Evolutionary conservation across 148 eudicot genomes (phyloP).

Genomic region (Rhododendron simsii): DNA sequence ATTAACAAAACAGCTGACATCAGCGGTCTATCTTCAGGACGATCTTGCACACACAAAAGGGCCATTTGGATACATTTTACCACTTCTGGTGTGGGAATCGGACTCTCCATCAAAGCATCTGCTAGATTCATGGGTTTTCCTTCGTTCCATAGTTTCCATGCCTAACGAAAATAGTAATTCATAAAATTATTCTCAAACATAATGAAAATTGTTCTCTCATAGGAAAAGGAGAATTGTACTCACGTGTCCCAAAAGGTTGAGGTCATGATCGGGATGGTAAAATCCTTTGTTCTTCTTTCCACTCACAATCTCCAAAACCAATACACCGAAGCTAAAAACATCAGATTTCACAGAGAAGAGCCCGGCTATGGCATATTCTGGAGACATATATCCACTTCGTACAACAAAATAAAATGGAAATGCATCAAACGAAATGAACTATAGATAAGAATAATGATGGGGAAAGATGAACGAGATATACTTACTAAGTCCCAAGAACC

Average conservation of each 20-base stretch:
- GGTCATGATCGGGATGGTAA: neutral
- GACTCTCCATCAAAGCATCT: constrained; percentile 5
- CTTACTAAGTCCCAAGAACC: constrained; percentile 23
- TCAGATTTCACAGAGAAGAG: constrained; percentile 19
- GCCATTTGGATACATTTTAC: constrained; percentile 5
- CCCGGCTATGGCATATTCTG: constrained; percentile 19
- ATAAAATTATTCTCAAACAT: neutral
- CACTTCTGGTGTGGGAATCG: neutral
- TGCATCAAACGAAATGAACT: neutral
- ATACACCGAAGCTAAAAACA: constrained; percentile 17
- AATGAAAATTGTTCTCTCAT: neutral
- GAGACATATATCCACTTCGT: constrained; percentile 26
- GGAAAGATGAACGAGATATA: neutral
- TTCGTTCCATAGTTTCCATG: constrained; percentile 14
- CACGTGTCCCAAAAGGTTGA: constrained; percentile 15
- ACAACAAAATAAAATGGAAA: neutral
- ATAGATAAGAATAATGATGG: neutral
- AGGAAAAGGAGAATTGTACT: neutral
- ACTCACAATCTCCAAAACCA: constrained; percentile 13
- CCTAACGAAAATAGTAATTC: neutral
- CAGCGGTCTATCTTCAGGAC: constrained; percentile 3
- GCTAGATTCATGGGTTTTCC: constrained; percentile 3
- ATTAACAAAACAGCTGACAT: neutral
- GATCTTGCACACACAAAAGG: constrained; percentile 5
- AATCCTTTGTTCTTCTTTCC: constrained; percentile 17